Base-by-base conservation (phyloP, 1,284 basidiomycete genomes). In the Puccinia horiana region DNA sequence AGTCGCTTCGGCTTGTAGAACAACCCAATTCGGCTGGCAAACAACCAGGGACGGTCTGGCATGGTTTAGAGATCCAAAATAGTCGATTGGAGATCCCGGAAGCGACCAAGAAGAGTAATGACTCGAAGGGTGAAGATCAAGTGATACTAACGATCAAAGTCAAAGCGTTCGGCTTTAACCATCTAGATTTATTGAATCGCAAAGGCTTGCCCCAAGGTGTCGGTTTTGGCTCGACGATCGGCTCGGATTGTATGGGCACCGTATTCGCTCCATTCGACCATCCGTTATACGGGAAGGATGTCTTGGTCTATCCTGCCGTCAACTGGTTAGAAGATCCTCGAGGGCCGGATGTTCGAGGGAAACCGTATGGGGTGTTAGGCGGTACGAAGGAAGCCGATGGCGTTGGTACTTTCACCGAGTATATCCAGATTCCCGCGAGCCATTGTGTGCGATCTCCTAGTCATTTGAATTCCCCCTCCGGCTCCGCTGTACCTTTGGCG, bases 171-270 rank as follows among this genome's bases (percentile, higher is more conserved):
- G 44, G 69, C 6, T 58, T 73, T 35, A 80, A 80, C 67, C 78
- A 80, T 35, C 78, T 67, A n/a, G 78, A 80, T 12, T 32, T 80
- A 35, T 80, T 67, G 78, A 80, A 73, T 40, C 69, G 65, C 12
- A 37, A 73, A 47, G 78, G 78, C 16, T 37, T 72, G n/a, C 73
- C 72, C 42, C 78, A 32, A 32, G 3, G 23, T 0, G 73, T 72
- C 69, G 29, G 44, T 26, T 72, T 44, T 14, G 44, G 63, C 26
- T 56, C 69, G 12, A 80, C 69, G 23, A 18, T 80, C 2, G 78
- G 78, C 69, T 80, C 78, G n/a, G 78, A 80, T 56, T 70, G 78
- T 44, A 58, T 52, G 18, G 78, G 78, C 11, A 73, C 49, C 0
- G 67, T 80, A 2, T 32, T 80, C 3, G 35, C 16, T 18, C 78